Conservation (phyloP, 495 filamentous ascomycete species). For the Neurospora sp. region DNA sequence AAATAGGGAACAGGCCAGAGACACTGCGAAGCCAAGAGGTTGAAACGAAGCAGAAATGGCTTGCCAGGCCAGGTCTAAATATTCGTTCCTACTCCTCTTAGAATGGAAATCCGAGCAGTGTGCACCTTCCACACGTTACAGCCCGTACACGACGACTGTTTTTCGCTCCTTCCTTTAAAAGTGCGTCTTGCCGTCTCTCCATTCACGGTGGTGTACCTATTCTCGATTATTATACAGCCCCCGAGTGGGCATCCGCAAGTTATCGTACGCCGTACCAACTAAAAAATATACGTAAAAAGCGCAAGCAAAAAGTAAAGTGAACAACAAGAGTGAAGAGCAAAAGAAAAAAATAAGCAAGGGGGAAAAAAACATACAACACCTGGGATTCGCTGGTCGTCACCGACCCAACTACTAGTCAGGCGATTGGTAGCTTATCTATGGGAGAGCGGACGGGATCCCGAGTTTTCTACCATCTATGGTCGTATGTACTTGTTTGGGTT, state of each 20-base stretch:
- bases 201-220: too few relatives aligned
- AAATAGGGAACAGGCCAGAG: not conserved
- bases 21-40: not conserved
- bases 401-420: constrained; percentile 37
- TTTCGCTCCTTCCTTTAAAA: not conserved
- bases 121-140: not conserved
- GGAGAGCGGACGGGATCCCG: too few relatives aligned
- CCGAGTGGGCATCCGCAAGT: too few relatives aligned
- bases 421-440: not conserved
- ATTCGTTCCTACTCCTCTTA: not conserved
- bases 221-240: too few relatives aligned
- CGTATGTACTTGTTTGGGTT: not conserved
- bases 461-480: not conserved
- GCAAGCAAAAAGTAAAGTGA: too few relatives aligned
- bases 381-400: constrained; percentile 30
- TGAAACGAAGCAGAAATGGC: not conserved
- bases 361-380: constrained; percentile 35
- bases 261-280: too few relatives aligned
- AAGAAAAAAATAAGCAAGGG: not conserved
- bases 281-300: too few relatives aligned
- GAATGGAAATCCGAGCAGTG: not conserved
- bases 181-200: too few relatives aligned
- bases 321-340: too few relatives aligned
- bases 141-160: not conserved
- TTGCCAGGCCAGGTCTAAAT: not conserved